Base-by-base conservation (phyloP, 305 asterid genomes). In the Rubia balearica region DNA sequence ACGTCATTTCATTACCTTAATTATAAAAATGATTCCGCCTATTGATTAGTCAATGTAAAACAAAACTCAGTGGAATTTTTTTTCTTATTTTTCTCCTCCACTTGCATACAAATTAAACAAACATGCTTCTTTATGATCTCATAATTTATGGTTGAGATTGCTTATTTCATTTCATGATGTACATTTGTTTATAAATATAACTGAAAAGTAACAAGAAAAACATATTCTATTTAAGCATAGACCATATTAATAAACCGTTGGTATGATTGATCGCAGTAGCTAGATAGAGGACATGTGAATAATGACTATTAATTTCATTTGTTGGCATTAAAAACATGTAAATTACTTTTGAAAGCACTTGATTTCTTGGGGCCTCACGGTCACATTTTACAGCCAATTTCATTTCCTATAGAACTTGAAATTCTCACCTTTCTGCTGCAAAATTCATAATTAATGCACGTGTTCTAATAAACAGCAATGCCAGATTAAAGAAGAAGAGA, bases 401-500 rank as follows among this genome's bases (percentile, higher is more conserved):
- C 21, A 3, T 14, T 14, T 14, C 21, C 19, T 48, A 6, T 0
- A 16, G 9, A 51, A 51, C 5, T 51, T 17, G 2, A 16, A 5
- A 51, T 16, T 17, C 21, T 48, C 7, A 48, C 13, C 33, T 30
- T 30, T 30, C 33, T 30, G 33, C 33, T 30, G 33, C n/a, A 48
- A 14, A 48, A 43, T 43, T 43, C 46, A 42, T 42, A 42, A 17
- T 8, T 19, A 7, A 30, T 21, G 10, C 27, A 5, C 19, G 7
- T 30, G 19, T 59, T 48, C 41, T 67, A 43, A 66, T 55, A 78
- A 13, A 61, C 86, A 85, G 80, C 79, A 78, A 55, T 85, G 89
- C 85, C 45, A 77, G 63, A 82, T 72, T 41, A 22, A 40, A 68
- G 87, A 80, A 75, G 94, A 81, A 74, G 96, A 83, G 71, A 88